These are phyloP conservation scores for Metarhizium rileyi DNA, from an alignment of 2,329 filamentous ascomycete species.

Conservation along the genomic window DNA sequence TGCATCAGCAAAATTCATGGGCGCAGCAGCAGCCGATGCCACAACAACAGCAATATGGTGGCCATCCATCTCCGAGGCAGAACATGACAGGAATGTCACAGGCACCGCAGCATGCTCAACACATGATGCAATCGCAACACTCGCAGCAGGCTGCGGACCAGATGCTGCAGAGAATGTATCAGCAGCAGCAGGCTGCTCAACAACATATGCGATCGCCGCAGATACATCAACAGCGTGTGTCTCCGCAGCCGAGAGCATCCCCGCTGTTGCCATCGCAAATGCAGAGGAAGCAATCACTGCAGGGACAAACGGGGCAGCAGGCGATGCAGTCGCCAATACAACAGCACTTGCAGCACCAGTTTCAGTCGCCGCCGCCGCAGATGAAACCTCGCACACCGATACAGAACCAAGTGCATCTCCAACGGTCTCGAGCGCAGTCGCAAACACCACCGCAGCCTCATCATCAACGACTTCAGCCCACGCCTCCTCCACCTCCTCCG, in stretches of 20 bases:
- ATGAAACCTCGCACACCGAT: constrained; percentile 1
- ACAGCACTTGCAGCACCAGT: constrained; percentile 20
- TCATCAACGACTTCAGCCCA: constrained; percentile 11
- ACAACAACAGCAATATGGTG: constrained; percentile 6
- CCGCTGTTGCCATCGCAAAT: constrained; percentile 8
- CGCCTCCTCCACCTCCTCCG: constrained; percentile 2
- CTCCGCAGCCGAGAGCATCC: constrained; percentile 8
- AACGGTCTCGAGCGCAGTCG: constrained; percentile 7
- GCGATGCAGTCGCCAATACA: constrained; percentile 8
- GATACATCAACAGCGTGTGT: constrained; percentile 12
- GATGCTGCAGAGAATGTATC: constrained; percentile 8
- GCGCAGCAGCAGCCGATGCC: constrained; percentile 10
- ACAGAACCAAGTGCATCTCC: constrained; percentile 17
- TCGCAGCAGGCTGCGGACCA: constrained; percentile 5
- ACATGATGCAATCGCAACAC: constrained; percentile 8
- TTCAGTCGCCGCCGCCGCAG: constrained; percentile 9
- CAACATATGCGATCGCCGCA: constrained; percentile 8
- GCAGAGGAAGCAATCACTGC: constrained; percentile 9
- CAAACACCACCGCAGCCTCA: constrained; percentile 16
- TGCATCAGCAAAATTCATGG: not conserved
- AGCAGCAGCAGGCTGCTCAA: constrained; percentile 9
- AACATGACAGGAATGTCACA: constrained; percentile 2
- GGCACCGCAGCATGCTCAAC: constrained; percentile 6
- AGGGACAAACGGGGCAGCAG: constrained; percentile 7
- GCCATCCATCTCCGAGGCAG: constrained; percentile 5